Conservation (phyloP, 164 flowering plant genomes). For the Tetracentron sinense region DNA sequence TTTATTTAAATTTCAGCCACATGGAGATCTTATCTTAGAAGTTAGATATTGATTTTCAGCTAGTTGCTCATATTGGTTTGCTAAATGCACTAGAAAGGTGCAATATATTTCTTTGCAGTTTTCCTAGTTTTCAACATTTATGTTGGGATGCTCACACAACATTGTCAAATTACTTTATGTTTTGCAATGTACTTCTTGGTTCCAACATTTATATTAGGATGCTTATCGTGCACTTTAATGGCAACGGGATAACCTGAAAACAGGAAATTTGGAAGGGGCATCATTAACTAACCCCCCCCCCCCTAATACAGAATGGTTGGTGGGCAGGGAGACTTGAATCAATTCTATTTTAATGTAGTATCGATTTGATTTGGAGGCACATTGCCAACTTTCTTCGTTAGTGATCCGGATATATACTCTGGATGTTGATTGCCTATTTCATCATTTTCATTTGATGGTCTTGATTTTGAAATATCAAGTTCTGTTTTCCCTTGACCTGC, state of each 20-base stretch:
- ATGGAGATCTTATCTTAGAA: too few species aligned
- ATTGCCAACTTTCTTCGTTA: not conserved
- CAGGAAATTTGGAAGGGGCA: not conserved
- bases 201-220: too few species aligned
- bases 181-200: too few species aligned
- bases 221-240: too few species aligned
- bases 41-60: too few species aligned
- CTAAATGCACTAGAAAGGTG: too few species aligned
- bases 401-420: not conserved
- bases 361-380: not conserved
- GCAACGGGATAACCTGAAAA: not conserved
- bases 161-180: not conserved
- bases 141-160: too few species aligned
- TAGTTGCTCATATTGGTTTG: too few species aligned
- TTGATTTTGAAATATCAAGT: not conserved
- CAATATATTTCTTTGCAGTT: too few species aligned
- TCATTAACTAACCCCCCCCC: not conserved
- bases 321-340: not conserved
- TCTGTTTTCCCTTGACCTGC: not conserved
- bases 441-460: not conserved
- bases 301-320: not conserved
- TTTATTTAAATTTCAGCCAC: too few species aligned
- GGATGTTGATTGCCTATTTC: not conserved
- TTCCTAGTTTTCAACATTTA: too few species aligned
- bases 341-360: too few species aligned